A percentile compares a stretch with the other conserved stretches of the same genome.
phyloP scores from a whole-genome alignment of 2,329 filamentous ascomycete species.

The Diaporthe vexans region DNA sequence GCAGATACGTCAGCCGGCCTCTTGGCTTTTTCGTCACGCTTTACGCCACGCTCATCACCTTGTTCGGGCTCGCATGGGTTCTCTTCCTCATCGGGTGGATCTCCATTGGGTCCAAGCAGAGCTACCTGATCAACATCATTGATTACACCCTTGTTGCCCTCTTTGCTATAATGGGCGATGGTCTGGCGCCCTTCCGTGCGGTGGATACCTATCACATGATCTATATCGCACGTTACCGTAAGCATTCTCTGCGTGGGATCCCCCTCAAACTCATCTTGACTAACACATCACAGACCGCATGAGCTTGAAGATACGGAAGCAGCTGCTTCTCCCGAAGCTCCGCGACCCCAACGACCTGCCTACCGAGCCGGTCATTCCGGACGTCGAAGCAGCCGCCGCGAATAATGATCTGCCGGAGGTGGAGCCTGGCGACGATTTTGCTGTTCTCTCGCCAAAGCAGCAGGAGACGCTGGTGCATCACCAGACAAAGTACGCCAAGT shows the following conservation, averaged over 20 bases:
- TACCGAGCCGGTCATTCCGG: slow-evolving; percentile 48
- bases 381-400: slow-evolving; percentile 59
- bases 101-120: slow-evolving; percentile 80
- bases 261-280: slow-evolving; percentile 51
- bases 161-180: slow-evolving; percentile 79
- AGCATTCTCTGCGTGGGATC: slow-evolving; percentile 1
- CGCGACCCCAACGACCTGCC: slow-evolving; percentile 80
- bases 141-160: slow-evolving; percentile 79
- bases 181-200: slow-evolving; percentile 79
- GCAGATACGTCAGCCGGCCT: slow-evolving; percentile 81
- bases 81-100: slow-evolving; percentile 94
- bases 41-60: slow-evolving; percentile 85
- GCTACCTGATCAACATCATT: slow-evolving; percentile 78
- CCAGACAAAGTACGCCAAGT: slow-evolving; percentile 83
- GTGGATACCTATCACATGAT: slow-evolving; percentile 92
- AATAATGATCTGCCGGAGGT: slow-evolving; percentile 53
- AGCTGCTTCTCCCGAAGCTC: slow-evolving; percentile 72
- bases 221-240: slow-evolving; percentile 80
- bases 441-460: slow-evolving; percentile 75
- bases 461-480: slow-evolving; percentile 81
- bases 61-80: slow-evolving; percentile 90
- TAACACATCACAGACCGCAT: slow-evolving; percentile 55
- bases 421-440: slow-evolving; percentile 63
- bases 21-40: slow-evolving; percentile 87
- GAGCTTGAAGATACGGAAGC: slow-evolving; percentile 76